These are phyloP conservation scores for Erysimum cheiranthoides DNA, from an alignment of 345 rosid species.

Conservation along the genomic window DNA sequence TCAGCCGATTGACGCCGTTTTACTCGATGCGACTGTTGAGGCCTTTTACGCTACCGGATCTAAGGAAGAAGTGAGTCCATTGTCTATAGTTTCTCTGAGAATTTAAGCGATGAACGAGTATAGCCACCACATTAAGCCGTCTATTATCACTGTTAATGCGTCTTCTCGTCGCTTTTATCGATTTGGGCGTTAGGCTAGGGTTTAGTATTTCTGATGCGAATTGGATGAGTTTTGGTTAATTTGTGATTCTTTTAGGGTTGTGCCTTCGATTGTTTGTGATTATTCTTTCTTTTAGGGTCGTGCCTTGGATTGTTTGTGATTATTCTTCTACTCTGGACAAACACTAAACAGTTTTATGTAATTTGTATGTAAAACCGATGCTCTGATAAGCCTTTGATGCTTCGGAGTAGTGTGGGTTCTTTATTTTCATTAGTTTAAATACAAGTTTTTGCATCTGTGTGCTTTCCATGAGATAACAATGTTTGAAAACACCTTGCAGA, in stretches of 20 bases:
- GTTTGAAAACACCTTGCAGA: constrained; percentile 50
- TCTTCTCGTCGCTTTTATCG: constrained; percentile 6
- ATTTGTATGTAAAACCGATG: neutral
- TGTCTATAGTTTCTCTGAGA: constrained; percentile 1
- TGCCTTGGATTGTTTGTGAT: neutral
- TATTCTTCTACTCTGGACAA: neutral
- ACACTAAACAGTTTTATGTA: neutral
- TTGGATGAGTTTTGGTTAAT: neutral
- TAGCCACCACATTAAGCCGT: constrained; percentile 5
- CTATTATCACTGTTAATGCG: constrained; percentile 7
- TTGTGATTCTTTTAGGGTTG: neutral
- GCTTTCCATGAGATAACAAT: neutral
- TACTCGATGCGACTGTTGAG: constrained; percentile 92
- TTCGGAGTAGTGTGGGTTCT: neutral
- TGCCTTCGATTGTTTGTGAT: constrained; percentile 16
- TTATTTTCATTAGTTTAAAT: neutral
- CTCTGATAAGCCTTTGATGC: neutral
- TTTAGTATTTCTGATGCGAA: neutral
- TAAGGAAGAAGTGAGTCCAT: constrained; percentile 80
- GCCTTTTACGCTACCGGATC: constrained; percentile 99
- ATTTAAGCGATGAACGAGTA: constrained; percentile 7
- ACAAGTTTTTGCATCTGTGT: neutral
- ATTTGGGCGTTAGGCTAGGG: constrained; percentile 5
- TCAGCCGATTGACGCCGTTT: constrained; percentile 80
- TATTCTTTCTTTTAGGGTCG: neutral